Evolutionary conservation across 2,329 filamentous ascomycete genomes (phyloP).

Genomic region (Fusarium lateritium): DNA sequence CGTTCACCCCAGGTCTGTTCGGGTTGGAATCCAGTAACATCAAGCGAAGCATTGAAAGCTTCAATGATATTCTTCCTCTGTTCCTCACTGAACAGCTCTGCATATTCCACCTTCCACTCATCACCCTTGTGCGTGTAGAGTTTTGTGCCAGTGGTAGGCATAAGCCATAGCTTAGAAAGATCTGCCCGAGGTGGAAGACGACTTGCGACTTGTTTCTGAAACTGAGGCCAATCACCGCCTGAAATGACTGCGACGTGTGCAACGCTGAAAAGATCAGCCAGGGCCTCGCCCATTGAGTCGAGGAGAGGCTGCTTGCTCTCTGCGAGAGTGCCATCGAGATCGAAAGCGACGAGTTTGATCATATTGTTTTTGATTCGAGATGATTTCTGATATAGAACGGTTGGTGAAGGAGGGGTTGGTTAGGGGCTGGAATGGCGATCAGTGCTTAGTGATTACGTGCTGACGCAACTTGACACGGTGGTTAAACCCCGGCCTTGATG

Average conservation of each 20-base stretch:
- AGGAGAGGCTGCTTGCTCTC: slow-evolving; percentile 29
- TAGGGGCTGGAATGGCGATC: no score
- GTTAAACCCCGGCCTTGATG: no score
- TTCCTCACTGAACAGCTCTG: slow-evolving; percentile 19
- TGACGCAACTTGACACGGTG: no score
- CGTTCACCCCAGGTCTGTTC: slow-evolving; percentile 30
- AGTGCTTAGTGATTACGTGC: no score
- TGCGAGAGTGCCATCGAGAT: slow-evolving; percentile 28
- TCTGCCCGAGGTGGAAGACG: slow-evolving; percentile 19
- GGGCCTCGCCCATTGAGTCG: slow-evolving; percentile 23
- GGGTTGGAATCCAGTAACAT: slow-evolving; percentile 19
- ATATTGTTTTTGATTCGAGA: not conserved
- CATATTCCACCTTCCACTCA: slow-evolving; percentile 24
- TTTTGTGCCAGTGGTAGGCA: slow-evolving; percentile 24
- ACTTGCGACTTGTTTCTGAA: slow-evolving; percentile 26
- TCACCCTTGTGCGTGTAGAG: slow-evolving; percentile 23
- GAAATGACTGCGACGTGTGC: slow-evolving; percentile 27
- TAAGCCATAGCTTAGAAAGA: slow-evolving; percentile 23
- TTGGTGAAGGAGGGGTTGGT: slow-evolving; percentile 1
- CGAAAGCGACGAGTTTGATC: slow-evolving; percentile 28
- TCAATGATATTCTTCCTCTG: slow-evolving; percentile 25
- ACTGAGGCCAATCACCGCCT: slow-evolving; percentile 26
- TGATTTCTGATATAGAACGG: no score
- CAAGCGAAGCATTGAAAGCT: slow-evolving; percentile 21
- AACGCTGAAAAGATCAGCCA: slow-evolving; percentile 20